Percentiles rank a stretch among this genome's conserved stretches.
Conservation (phyloP, 805 yeast genomes). For the Brettanomyces custersianus region DNA sequence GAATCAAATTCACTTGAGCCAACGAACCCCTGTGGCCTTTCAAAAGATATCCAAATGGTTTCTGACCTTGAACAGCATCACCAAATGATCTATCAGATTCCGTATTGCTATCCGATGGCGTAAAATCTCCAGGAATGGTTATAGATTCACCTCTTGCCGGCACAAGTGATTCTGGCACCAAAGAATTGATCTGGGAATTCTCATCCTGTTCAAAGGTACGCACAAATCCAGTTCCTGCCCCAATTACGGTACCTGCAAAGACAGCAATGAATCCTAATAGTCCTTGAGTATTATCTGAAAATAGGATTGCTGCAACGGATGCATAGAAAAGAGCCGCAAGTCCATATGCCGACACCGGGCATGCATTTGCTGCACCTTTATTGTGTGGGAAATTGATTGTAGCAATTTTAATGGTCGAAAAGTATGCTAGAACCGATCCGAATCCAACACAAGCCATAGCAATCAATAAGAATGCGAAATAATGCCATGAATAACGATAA, state of each 20-base stretch:
- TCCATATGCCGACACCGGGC: constrained; percentile 64
- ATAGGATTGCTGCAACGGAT: constrained; percentile 43
- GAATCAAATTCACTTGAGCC: constrained; percentile 21
- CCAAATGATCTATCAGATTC: constrained; percentile 1
- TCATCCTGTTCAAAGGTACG: constrained; percentile 23
- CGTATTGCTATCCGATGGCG: neutral
- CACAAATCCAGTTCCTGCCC: constrained; percentile 38
- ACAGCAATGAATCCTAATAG: constrained; percentile 47
- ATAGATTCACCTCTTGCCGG: constrained; percentile 3
- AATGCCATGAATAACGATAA: constrained; percentile 32
- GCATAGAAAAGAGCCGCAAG: constrained; percentile 62
- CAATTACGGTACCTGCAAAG: constrained; percentile 39
- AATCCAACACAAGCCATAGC: constrained; percentile 51
- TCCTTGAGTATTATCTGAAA: constrained; percentile 42
- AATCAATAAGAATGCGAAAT: constrained; percentile 33
- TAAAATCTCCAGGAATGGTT: constrained; percentile 4
- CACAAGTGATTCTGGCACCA: constrained; percentile 10
- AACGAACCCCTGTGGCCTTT: constrained; percentile 29
- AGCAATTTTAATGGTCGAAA: constrained; percentile 48
- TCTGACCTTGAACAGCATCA: constrained; percentile 1
- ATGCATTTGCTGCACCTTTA: constrained; percentile 62
- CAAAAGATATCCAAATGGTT: constrained; percentile 18
- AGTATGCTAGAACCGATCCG: constrained; percentile 55
- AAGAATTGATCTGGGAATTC: neutral
- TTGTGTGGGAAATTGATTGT: constrained; percentile 62